Conservation (phyloP, 1,139 yeast genomes). For the Magnusiomyces fungicola region DNA sequence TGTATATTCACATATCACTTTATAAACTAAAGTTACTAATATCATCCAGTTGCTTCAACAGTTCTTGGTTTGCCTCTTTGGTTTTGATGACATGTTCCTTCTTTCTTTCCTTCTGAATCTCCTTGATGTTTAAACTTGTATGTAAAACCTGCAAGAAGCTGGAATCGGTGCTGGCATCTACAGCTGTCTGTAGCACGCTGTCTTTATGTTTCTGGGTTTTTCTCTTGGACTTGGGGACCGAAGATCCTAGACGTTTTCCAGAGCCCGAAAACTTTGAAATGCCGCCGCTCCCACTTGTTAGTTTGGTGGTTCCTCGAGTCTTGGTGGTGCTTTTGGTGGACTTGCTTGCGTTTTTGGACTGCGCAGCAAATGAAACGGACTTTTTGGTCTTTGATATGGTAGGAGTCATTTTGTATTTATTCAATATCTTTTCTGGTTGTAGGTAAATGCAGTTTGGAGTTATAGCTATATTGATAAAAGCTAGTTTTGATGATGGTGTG, state of each 20-base stretch:
- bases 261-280: constrained; percentile 5
- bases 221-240: no score
- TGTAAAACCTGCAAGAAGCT: constrained; percentile 25
- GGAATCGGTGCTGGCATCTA: constrained; percentile 10
- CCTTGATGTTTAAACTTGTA: constrained; percentile 38
- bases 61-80: neutral
- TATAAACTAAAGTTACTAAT: neutral
- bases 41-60: constrained; percentile 2
- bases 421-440: no score
- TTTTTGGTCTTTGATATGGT: constrained; percentile 1
- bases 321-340: no score
- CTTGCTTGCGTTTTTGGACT: constrained; percentile 9
- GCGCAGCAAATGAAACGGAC: constrained; percentile 1
- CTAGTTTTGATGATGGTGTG: no score
- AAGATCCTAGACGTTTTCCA: constrained; percentile 9
- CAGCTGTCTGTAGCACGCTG: constrained; percentile 12
- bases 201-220: constrained; percentile 14
- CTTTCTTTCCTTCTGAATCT: constrained; percentile 32
- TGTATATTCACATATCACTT: no score
- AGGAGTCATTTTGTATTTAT: no score
- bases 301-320: no score
- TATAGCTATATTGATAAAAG: no score
- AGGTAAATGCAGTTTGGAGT: no score
- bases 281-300: no score
- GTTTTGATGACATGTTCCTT: neutral